Base-by-base conservation (phyloP, 1,284 basidiomycete species). In the Ceratobasidium sp. region DNA sequence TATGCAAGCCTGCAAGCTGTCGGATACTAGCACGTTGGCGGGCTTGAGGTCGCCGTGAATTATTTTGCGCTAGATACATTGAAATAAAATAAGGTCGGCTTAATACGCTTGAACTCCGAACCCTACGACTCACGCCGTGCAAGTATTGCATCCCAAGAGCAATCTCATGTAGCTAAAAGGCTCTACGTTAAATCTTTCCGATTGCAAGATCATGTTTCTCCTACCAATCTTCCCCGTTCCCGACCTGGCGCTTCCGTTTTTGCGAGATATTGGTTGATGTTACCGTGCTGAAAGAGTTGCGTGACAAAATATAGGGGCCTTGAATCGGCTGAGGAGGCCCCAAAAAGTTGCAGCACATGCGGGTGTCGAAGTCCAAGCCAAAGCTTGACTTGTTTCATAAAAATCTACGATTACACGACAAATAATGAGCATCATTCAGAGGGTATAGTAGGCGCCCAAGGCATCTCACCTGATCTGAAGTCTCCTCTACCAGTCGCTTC, bases 271-370 rank as follows among this genome's bases (percentile, higher is more conserved):
- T 84, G 84, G 52, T 89, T 81, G n/a, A 87, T 86, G 66, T 86
- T 87, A 27, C 89, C 89, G 77, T 90, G 87, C 27, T 83, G 81
- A 82, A 88, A 87, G 88, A 88, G 90, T 12, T 89, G 90, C 78
- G 87, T 89, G 62, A 90, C 86, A 81, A 90, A 87, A 79, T 86
- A 90, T 35, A 68, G 23, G 7, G 78, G 78, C 33, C 65, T 74
- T 38, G 59, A 55, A 14, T 65, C 35, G 27, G 44, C 55, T 23
- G 59, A 66, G 41, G 77, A 79, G 5, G 59, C 79, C 14, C 77
- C 79, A 35, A 78, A 78, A 20, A 79, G 38, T 20, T 70, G 69
- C 16, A 78, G 65, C 16, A 79, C 55, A 44, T 78, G 68, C 6
- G 79, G 54, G 44, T 79, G 60, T 10, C 69, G 75, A 23, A 78